phyloP scores from a whole-genome alignment of 1,284 basidiomycete genomes.

The Cryptococcus neoformans region DNA sequence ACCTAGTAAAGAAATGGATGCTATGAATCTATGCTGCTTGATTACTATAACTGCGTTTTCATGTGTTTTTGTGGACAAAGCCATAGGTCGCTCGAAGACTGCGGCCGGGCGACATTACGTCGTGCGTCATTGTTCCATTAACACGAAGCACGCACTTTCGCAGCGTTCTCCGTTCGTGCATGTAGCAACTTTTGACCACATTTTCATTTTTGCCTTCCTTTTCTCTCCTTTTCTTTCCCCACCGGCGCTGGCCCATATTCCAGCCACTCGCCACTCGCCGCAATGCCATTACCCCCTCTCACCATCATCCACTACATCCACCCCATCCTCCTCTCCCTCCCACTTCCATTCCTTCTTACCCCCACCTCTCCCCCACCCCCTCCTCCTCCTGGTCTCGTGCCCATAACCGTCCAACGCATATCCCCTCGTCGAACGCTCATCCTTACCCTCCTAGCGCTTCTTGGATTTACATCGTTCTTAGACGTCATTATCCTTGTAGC shows the following conservation, averaged over 20 bases:
- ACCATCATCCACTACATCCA: conserved; percentile 23
- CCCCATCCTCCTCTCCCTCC: conserved; percentile 33
- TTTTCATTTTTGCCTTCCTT: neutral
- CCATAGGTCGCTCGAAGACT: too few relatives aligned
- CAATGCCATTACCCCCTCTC: conserved; percentile 13
- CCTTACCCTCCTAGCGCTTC: conserved; percentile 26
- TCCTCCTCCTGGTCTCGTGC: conserved; percentile 29
- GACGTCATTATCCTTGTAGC: conserved; percentile 28
- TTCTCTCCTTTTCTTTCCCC: neutral
- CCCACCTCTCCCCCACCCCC: conserved; percentile 10
- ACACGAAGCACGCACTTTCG: neutral
- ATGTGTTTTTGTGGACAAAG: too few relatives aligned
- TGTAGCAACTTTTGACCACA: neutral
- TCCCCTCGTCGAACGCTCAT: conserved; percentile 38
- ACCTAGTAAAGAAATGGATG: too few relatives aligned
- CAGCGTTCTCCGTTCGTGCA: neutral
- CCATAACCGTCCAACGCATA: conserved; percentile 37
- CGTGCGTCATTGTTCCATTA: neutral
- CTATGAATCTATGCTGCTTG: too few relatives aligned
- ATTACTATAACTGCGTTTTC: too few relatives aligned
- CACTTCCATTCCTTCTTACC: conserved; percentile 25
- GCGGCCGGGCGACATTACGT: neutral
- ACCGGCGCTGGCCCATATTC: neutral
- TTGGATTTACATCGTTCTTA: conserved; percentile 25
- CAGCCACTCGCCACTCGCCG: neutral